Conservation (phyloP, 768 basidiomycete species). For the Boletus reticulatus region DNA sequence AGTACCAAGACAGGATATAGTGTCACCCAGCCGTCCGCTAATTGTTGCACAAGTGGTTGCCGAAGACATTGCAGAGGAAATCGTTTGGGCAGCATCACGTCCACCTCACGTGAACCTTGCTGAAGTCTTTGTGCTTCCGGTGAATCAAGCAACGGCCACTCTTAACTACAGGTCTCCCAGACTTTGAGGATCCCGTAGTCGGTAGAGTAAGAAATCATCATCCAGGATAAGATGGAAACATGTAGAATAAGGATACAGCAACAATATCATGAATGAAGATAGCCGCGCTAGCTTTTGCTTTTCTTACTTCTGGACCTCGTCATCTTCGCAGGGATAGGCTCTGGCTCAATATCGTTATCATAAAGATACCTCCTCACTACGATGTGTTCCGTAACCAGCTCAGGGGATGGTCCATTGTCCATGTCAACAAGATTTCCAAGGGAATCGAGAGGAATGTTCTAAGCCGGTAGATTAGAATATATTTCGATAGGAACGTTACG, state of each 20-base stretch:
- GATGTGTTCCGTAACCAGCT: constrained; percentile 63
- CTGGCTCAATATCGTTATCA: constrained; percentile 59
- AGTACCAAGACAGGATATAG: constrained; percentile 27
- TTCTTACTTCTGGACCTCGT: constrained; percentile 59
- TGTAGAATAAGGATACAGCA: constrained; percentile 35
- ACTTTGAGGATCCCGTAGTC: neutral
- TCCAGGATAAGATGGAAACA: constrained; percentile 1
- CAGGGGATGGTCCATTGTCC: constrained; percentile 47
- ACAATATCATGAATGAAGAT: constrained; percentile 21
- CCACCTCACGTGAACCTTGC: constrained; percentile 93
- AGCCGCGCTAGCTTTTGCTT: constrained; percentile 33
- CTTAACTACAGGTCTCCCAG: constrained; percentile 51
- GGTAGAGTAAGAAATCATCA: neutral
- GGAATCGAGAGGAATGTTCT: constrained; percentile 64
- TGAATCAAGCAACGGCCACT: constrained; percentile 73
- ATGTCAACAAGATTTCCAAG: constrained; percentile 69
- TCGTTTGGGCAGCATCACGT: constrained; percentile 93
- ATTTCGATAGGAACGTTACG: neutral
- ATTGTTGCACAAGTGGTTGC: constrained; percentile 55
- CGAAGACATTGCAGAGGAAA: constrained; percentile 94
- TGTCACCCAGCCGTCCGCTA: neutral
- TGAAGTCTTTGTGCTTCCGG: constrained; percentile 73
- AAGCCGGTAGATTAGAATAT: constrained; percentile 7
- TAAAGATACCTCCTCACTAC: constrained; percentile 79
- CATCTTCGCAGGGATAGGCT: constrained; percentile 38